phyloP scores from a whole-genome alignment of 345 rosid genomes.

The Brassica carinata region DNA sequence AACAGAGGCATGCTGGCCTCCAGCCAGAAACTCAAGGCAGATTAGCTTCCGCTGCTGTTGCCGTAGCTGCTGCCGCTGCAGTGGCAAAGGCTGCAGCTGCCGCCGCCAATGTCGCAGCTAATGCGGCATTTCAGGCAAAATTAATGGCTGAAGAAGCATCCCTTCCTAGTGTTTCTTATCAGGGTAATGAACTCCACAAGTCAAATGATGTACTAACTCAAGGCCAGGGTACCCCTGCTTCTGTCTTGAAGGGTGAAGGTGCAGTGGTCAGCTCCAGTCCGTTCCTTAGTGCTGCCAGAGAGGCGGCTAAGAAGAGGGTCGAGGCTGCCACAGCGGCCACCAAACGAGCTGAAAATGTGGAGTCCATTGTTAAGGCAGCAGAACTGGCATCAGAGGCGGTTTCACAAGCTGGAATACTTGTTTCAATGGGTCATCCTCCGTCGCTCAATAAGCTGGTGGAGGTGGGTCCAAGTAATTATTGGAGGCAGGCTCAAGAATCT shows the following conservation, averaged over 20 bases:
- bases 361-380: slow-evolving; percentile 92
- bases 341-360: slow-evolving; percentile 89
- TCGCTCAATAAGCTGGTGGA: slow-evolving; percentile 61
- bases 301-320: slow-evolving; percentile 79
- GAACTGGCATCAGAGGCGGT: slow-evolving; percentile 95
- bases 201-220: slow-evolving; percentile 41
- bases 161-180: slow-evolving; percentile 42
- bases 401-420: slow-evolving; percentile 88
- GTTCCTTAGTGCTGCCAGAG: slow-evolving; percentile 71
- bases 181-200: slow-evolving; percentile 38
- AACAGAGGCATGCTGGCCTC: slow-evolving; percentile 58
- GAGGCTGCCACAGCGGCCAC: slow-evolving; percentile 92
- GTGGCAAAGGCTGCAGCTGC: slow-evolving; percentile 99
- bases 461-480: slow-evolving; percentile 74
- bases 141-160: slow-evolving; percentile 90
- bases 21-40: slow-evolving; percentile 61
- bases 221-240: slow-evolving; percentile 58
- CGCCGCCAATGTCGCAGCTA: slow-evolving; percentile 89
- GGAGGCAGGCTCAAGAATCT: slow-evolving; percentile 56
- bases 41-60: slow-evolving; percentile 86
- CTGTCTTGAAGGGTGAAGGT: slow-evolving; percentile 59
- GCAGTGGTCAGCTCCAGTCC: slow-evolving; percentile 57
- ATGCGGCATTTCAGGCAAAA: slow-evolving; percentile 95
- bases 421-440: slow-evolving; percentile 77
- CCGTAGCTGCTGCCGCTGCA: slow-evolving; percentile 86